Percentiles rank a stretch among this genome's conserved stretches.
These are phyloP conservation scores for Hericium rajendrae DNA, from an alignment of 768 basidiomycete species.

Conservation along the genomic window DNA sequence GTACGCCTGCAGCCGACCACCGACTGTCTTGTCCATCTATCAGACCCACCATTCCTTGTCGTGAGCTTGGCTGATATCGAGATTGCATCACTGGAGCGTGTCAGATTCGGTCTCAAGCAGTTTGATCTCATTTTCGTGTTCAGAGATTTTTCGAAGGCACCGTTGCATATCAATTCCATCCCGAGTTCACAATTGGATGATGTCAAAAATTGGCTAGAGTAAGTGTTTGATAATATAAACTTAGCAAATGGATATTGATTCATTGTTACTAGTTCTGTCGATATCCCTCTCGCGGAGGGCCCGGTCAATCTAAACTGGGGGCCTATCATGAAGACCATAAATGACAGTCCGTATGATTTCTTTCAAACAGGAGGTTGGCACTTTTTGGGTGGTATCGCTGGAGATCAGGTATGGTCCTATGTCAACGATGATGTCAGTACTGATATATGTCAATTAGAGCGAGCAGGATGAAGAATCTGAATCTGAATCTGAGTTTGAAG, in stretches of 20 bases:
- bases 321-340: slow-evolving; percentile 97
- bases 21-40: slow-evolving; percentile 91
- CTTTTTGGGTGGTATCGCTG: slow-evolving; percentile 69
- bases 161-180: slow-evolving; percentile 95
- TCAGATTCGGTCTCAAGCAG: slow-evolving; percentile 91
- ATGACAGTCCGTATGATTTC: slow-evolving; percentile 91
- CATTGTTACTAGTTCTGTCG: slow-evolving; percentile 64
- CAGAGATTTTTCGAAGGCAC: slow-evolving; percentile 88
- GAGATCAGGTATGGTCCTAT: slow-evolving; percentile 46
- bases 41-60: slow-evolving; percentile 92
- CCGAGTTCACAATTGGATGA: slow-evolving; percentile 86
- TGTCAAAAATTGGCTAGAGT: slow-evolving; percentile 99
- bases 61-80: slow-evolving; percentile 93
- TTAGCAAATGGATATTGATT: background rate
- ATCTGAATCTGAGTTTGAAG: slow-evolving; percentile 52
- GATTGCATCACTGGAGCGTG: slow-evolving; percentile 92
- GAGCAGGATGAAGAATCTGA: slow-evolving; percentile 57
- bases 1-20: slow-evolving; percentile 93
- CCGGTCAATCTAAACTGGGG: slow-evolving; percentile 98
- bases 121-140: slow-evolving; percentile 97
- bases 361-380: slow-evolving; percentile 95
- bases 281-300: slow-evolving; percentile 91
- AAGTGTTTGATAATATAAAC: slow-evolving; percentile 22
- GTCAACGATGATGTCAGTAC: background rate
- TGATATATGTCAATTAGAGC: slow-evolving; percentile 24